Conservation (phyloP, 176 grass and related monocot species). For the Rhynchospora tenuis region DNA sequence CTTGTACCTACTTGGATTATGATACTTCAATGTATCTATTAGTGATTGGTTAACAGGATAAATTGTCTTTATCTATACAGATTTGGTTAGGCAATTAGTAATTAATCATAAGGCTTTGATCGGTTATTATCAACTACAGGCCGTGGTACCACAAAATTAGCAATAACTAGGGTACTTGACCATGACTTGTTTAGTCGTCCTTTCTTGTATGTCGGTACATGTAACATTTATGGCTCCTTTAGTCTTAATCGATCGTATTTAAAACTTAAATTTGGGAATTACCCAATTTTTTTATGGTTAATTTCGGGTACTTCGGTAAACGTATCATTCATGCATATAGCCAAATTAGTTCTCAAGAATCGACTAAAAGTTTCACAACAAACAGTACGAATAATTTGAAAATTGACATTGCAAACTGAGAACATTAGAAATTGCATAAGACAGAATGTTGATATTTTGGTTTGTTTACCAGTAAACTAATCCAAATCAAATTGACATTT, state of each 20-base stretch:
- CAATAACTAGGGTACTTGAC: background rate
- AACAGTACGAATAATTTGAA: background rate
- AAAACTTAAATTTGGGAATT: background rate
- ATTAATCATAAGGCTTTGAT: constrained; percentile 15
- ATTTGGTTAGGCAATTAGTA: constrained; percentile 13
- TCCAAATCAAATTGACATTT: no score
- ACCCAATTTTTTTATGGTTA: background rate
- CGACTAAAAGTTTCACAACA: background rate
- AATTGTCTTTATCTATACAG: constrained; percentile 17
- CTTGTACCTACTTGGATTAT: constrained; percentile 11
- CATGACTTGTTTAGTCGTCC: background rate
- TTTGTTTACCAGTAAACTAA: background rate
- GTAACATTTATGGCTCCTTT: background rate
- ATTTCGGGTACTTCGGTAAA: background rate
- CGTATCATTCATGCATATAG: no score
- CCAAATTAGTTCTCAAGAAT: no score
- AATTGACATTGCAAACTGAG: background rate
- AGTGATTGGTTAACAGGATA: constrained; percentile 12
- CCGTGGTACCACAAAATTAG: constrained; percentile 16
- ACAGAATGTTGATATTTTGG: background rate
- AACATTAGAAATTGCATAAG: background rate
- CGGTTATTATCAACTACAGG: constrained; percentile 14
- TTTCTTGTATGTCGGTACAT: background rate
- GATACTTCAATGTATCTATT: background rate
- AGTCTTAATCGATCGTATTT: background rate